phyloP scores from a whole-genome alignment of 2,329 filamentous ascomycete species.

The Leptodontidium sp. region DNA sequence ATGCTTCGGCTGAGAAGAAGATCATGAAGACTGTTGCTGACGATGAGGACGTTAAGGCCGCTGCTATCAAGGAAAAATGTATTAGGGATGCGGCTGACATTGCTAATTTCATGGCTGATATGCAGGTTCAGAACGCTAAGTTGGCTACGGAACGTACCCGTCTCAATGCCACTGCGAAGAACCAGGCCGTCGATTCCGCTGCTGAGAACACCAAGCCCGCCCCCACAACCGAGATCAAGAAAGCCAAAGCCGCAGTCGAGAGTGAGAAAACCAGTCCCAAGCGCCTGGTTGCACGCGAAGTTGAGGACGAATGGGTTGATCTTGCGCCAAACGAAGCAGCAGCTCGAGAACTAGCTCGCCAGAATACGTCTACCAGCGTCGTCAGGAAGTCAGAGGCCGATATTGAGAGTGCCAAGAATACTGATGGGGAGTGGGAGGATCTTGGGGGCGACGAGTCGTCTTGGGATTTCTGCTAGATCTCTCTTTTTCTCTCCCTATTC shows the following conservation, averaged over 20 bases:
- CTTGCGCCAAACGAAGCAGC: not conserved
- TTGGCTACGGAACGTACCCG: no score
- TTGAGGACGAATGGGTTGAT: conserved; percentile 6
- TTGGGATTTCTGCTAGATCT: conserved; percentile 4
- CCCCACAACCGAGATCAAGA: not conserved
- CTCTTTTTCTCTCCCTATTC: no score
- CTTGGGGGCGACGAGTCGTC: not conserved
- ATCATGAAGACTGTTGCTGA: not conserved
- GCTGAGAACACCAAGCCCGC: not conserved
- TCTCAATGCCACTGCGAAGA: no score
- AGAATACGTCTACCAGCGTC: not conserved
- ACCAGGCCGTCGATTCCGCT: no score
- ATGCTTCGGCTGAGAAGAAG: not conserved
- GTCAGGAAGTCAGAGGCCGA: not conserved
- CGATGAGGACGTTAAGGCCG: no score
- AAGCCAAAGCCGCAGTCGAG: not conserved
- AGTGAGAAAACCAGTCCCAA: not conserved
- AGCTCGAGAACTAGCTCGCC: not conserved
- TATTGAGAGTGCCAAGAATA: not conserved
- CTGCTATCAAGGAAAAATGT: no score
- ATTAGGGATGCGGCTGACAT: no score
- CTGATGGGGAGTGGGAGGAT: not conserved
- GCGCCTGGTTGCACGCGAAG: not conserved
- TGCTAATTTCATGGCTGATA: no score
- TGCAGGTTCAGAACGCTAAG: no score